Base-by-base conservation (phyloP, 106 monocot genomes). In the Triglochin maritima region DNA sequence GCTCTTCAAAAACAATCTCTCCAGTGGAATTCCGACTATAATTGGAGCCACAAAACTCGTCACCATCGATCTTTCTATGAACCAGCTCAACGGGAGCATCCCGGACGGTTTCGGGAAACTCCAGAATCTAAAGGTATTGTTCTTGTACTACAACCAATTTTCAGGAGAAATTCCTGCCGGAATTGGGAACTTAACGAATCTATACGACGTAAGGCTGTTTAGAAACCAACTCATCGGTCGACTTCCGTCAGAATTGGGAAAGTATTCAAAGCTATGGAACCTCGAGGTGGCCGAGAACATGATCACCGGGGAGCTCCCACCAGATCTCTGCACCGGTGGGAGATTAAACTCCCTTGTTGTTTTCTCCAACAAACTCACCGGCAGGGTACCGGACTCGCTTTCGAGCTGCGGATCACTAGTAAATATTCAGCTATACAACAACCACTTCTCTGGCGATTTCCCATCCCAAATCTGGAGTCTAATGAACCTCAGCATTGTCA, bases 401-500 rank as follows among this genome's bases (percentile, higher is more conserved):
- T 77, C 48, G 2, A 61, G 64, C 14, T 89, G 89, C 52, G 3
- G 2, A 12, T 57, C 47, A 7, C 48, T 94, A 52, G 11, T 50
- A 3, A 71, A 69, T 16, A 51, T 94, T 7, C 65, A 72, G 70
- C 5, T 94, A 4, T 53, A 87, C 58, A 61, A 73, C 13, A 94
- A 89, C 67, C 6, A 10, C 6, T 72, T 94, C 57, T 64, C 64
- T 46, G 94, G 94, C 44, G 74, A 74, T 0, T 29, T 89, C 1
- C 89, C 89, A 0, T 12, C 59, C 7, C 62, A 63, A 1, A 76
- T 94, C 7, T 94, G 94, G 94, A 69, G 75, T 6, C 45, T 79
- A n/a, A 43, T 13, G 43, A 73, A 77, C 11, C 76, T 94, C 4
- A 74, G 56, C 4, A 49, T 15, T 0, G 70, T 87, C 16, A 48